Conservation (phyloP, 2,329 filamentous ascomycete species). For the Phyllosticta citrichinensis region DNA sequence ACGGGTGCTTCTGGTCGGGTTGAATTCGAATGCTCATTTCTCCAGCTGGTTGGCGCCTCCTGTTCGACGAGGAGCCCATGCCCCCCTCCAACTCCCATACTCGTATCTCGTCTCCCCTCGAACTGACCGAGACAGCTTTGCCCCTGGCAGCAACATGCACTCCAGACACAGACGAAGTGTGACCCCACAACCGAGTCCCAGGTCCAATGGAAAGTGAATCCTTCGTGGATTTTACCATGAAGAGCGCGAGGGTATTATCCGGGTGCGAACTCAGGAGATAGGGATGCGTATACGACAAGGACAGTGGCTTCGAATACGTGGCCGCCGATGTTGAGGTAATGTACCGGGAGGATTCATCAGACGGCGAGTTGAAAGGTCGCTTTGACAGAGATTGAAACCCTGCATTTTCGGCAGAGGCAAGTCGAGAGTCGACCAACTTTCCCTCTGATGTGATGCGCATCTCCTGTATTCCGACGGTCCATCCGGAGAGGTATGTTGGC, state of each 20-base stretch:
- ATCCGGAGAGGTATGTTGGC: slow-evolving; percentile 64
- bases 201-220: slow-evolving; percentile 57
- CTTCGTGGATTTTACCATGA: slow-evolving; percentile 66
- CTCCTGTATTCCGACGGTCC: slow-evolving; percentile 89
- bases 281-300: slow-evolving; percentile 56
- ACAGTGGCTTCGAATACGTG: slow-evolving; percentile 33
- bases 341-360: neutral
- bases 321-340: slow-evolving; percentile 12
- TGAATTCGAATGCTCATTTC: slow-evolving; percentile 46
- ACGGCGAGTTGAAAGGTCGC: slow-evolving; percentile 13
- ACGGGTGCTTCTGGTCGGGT: slow-evolving; percentile 23
- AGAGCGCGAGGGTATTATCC: slow-evolving; percentile 78
- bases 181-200: slow-evolving; percentile 75
- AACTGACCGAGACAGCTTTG: slow-evolving; percentile 83
- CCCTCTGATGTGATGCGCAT: slow-evolving; percentile 53
- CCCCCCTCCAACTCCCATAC: slow-evolving; percentile 85
- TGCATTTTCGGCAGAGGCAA: slow-evolving; percentile 41
- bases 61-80: slow-evolving; percentile 36
- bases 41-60: slow-evolving; percentile 32
- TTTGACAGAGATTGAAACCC: slow-evolving; percentile 32
- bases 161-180: slow-evolving; percentile 79
- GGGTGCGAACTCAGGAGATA: slow-evolving; percentile 76
- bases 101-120: slow-evolving; percentile 56
- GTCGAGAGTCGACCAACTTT: slow-evolving; percentile 37
- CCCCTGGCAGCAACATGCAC: slow-evolving; percentile 76